Evolutionary conservation across 768 basidiomycete genomes (phyloP), one percentile per base, ranked within the genome.

Genomic region (Calvatia gigantea): DNA sequence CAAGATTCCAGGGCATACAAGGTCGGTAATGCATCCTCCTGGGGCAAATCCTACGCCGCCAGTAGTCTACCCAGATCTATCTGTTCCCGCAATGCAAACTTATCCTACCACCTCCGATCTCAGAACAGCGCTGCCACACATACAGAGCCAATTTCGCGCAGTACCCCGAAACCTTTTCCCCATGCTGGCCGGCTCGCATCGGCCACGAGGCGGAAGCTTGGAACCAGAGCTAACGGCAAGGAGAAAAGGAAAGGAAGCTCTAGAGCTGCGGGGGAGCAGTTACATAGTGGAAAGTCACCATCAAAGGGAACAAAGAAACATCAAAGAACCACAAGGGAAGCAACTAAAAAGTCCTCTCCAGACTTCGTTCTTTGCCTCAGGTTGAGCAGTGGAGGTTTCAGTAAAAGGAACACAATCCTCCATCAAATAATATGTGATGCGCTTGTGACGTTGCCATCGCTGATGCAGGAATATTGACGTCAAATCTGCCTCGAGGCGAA

Each of bases 401-500:
- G 31, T 23, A 5, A 42, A 29, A 45, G 25, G 25, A 17, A 51
- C n/a, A 29, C 45, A 47, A 41, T 9, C 39, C n/a, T 17, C 32
- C 32, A 29, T 14, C 29, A 17, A n/a, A 32, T 47, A 12, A 15
- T n/a, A n/a, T 29, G 15, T 4, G n/a, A 33, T 33, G 29, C n/a
- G 35, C 12, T 23, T 21, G 7, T 21, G 41, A 42, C 25, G 19
- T 8, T 21, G 41, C n/a, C n/a, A 23, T 9, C 39, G 25, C 8
- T 11, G 19, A 11, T 21, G 19, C 2, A 19, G 19, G 41, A 46
- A 15, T 7, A 9, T 11, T 47, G 37, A 47, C 39, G 41, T 25
- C 38, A 49, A 33, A 42, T 49, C 47, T 56, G 54, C 54, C 54
- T 56, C 54, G 54, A 56, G 54, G 54, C 46, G 14, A 28, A 19